Conservation (phyloP, 176 grass and related monocot genomes). For the Oryza brachyantha region DNA sequence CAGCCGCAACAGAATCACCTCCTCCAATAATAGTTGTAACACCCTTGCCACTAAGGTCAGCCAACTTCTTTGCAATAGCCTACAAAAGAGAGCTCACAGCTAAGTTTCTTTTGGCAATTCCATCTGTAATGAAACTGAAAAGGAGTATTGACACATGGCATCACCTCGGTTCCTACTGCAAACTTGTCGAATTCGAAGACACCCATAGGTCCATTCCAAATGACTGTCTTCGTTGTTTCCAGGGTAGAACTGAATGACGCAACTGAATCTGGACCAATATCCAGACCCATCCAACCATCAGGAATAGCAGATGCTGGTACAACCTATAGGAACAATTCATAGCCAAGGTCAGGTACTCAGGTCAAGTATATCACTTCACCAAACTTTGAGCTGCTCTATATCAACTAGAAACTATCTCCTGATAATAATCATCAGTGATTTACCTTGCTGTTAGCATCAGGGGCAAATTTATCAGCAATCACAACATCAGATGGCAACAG, state of each 20-base stretch:
- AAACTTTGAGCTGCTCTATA: not conserved
- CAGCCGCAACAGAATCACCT: slow-evolving; percentile 71
- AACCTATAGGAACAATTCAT: slow-evolving; percentile 23
- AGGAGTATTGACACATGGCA: not conserved
- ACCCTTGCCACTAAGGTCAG: slow-evolving; percentile 63
- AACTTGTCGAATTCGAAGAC: slow-evolving; percentile 81
- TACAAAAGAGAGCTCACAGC: slow-evolving; percentile 26
- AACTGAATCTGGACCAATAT: slow-evolving; percentile 64
- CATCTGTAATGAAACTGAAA: slow-evolving; percentile 12
- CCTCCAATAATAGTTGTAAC: slow-evolving; percentile 81
- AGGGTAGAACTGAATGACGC: slow-evolving; percentile 51
- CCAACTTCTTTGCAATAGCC: slow-evolving; percentile 72
- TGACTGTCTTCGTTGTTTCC: slow-evolving; percentile 62
- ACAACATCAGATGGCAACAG: slow-evolving; percentile 63
- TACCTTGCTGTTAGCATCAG: slow-evolving; percentile 73
- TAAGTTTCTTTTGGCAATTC: slow-evolving; percentile 4
- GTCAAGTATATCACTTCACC: slow-evolving; percentile 20
- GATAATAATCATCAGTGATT: not conserved
- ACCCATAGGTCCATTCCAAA: slow-evolving; percentile 81
- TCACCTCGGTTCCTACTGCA: slow-evolving; percentile 63
- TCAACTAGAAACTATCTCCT: slow-evolving; percentile 10
- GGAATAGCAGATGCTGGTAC: slow-evolving; percentile 63
- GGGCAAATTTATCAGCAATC: slow-evolving; percentile 72
- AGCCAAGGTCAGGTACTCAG: not conserved
- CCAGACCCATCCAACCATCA: slow-evolving; percentile 85